phyloP scores from a whole-genome alignment of 495 filamentous ascomycete genomes.

The Xylaria curta region DNA sequence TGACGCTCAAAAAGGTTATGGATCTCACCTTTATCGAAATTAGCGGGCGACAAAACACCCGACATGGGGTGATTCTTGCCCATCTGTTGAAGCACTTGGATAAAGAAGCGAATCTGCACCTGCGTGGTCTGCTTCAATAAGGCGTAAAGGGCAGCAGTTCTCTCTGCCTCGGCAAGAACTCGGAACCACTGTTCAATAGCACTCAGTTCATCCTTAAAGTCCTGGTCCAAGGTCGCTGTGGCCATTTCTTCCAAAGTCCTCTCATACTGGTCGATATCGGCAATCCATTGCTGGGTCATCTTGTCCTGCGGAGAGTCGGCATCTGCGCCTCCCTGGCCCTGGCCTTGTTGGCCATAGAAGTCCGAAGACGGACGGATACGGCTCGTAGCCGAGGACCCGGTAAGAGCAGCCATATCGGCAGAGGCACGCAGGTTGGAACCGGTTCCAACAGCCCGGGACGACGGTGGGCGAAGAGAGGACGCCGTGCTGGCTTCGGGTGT shows the following conservation, averaged over 20 bases:
- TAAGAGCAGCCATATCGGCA: conserved; percentile 92
- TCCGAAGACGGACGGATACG: conserved; percentile 95
- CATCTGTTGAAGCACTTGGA: conserved; percentile 98
- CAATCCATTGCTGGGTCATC: conserved; percentile 96
- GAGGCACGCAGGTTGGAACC: conserved; percentile 92
- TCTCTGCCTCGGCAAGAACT: conserved; percentile 93
- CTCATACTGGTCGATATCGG: conserved; percentile 98
- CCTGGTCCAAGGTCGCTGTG: conserved; percentile 94
- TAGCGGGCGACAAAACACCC: conserved; percentile 91
- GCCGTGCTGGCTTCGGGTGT: conserved; percentile 86
- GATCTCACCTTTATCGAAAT: conserved; percentile 89
- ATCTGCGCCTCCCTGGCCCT: conserved; percentile 66
- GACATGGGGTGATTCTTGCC: conserved; percentile 97
- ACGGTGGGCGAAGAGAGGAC: conserved; percentile 89
- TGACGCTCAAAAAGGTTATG: not conserved
- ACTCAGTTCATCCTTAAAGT: conserved; percentile 98
- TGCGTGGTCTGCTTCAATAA: conserved; percentile 97
- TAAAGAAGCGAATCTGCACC: conserved; percentile 99
- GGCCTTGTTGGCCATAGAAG: conserved; percentile 81
- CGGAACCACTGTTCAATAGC: conserved; percentile 99
- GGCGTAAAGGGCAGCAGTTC: conserved; percentile 94
- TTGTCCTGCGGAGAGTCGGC: conserved; percentile 80
- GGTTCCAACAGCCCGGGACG: conserved; percentile 76
- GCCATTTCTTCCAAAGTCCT: conserved; percentile 98
- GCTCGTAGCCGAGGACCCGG: conserved; percentile 72